Conservation (phyloP, 2,329 filamentous ascomycete genomes). For the Arthrobotrys iridis region DNA sequence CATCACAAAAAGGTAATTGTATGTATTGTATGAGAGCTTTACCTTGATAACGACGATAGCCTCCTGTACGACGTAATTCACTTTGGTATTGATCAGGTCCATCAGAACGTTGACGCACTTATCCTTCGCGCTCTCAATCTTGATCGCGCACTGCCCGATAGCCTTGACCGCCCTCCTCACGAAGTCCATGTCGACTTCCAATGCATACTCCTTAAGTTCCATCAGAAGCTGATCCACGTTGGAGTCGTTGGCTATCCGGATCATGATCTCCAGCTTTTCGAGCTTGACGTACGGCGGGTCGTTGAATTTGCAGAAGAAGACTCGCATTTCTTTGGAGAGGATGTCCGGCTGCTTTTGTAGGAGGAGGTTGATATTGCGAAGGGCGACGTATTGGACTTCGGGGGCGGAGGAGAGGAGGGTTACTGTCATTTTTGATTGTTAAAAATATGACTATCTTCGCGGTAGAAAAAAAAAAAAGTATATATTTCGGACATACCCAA, state of each 20-base stretch:
- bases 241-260: constrained; percentile 95
- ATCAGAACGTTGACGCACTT: constrained; percentile 94
- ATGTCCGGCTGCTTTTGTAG: constrained; percentile 97
- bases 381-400: constrained; percentile 96
- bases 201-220: constrained; percentile 94
- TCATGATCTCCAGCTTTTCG: constrained; percentile 98
- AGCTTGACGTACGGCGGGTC: constrained; percentile 97
- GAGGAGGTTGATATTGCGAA: constrained; percentile 94
- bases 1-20: neutral
- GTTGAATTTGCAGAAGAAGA: constrained; percentile 99
- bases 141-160: constrained; percentile 97
- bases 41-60: constrained; percentile 95
- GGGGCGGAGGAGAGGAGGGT: constrained; percentile 94
- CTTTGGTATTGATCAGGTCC: constrained; percentile 94
- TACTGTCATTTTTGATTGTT: constrained; percentile 68
- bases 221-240: constrained; percentile 95
- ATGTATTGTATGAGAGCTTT: constrained; percentile 1
- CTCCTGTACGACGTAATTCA: constrained; percentile 99
- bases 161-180: constrained; percentile 92
- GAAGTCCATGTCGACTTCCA: constrained; percentile 99
- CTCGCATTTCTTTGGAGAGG: constrained; percentile 93
- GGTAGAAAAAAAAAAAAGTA: neutral
- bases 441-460: constrained; percentile 46
- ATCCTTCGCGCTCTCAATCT: constrained; percentile 93
- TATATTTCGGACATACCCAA: constrained; percentile 69